Evolutionary conservation across 1,284 basidiomycete species (phyloP), one percentile per base, ranked within the genome.

Genomic region (Ustilago curta): DNA sequence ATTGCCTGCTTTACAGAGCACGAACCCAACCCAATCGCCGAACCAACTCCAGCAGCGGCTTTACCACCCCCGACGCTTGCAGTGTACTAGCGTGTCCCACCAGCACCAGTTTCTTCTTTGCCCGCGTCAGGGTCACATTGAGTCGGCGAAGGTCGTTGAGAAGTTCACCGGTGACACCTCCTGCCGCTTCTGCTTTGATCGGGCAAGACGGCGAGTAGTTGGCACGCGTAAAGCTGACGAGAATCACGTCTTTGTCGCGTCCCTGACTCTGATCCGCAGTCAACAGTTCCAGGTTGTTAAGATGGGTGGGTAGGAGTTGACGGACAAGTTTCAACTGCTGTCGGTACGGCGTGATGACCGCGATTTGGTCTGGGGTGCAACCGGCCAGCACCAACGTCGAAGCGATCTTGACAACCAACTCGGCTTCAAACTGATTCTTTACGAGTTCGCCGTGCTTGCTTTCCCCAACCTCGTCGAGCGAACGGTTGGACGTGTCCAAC

Each of bases 241-340:
- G 40, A n/a, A 83, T 72, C 7, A 83, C 68, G 39, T 71, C 63
- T 56, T 82, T 83, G 87, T 99, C 97, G 51, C 97, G 88, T 0
- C 97, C 97, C 86, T 99, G 97, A 83, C 92, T 93, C 65, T 91
- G 91, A 86, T 99, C 97, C 1, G 95, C 95, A 0, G 97, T 99
- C 52, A 98, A 86, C 52, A 97, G 90, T 85, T 99, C 96, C 19
- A 99, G 87, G 4, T 53, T 45, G 3, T 63, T 14, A 14, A 37
- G 35, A 3, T 37, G 7, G 35, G 35, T 14, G 3, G 35, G 35
- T 16, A 37, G 35, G 35, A 37, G 35, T 37, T 37, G 35, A 37
- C 76, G 93, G 82, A 95, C 85, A 0, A 95, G 88, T 86, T 97
- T 97, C 87, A 95, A 91, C 84, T 99, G 97, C 79, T 98, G 95